phyloP scores from a whole-genome alignment of 73 alveolate genomes.

The Paramecium sexaurelia region DNA sequence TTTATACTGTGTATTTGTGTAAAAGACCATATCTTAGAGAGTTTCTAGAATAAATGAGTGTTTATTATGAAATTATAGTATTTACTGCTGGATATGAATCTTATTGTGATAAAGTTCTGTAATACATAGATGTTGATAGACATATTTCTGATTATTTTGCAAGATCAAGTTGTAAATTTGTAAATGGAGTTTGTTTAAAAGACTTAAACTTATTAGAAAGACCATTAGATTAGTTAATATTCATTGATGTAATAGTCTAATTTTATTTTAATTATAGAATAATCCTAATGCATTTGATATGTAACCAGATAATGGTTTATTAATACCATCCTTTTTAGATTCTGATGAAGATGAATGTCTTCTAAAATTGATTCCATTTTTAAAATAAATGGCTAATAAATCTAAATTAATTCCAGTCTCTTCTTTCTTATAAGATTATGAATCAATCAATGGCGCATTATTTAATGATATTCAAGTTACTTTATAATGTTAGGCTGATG shows the following conservation, averaged over 20 bases:
- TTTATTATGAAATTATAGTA: slow-evolving; percentile 12
- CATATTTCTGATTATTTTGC: slow-evolving; percentile 42
- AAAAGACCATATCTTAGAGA: background rate
- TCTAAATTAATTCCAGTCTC: background rate
- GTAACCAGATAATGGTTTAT: slow-evolving; percentile 50
- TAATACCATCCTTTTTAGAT: slow-evolving; percentile 49
- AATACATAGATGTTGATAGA: slow-evolving; percentile 40
- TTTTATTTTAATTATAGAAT: background rate
- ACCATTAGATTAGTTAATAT: slow-evolving; percentile 42
- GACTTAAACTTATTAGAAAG: slow-evolving; percentile 7
- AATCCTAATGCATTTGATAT: slow-evolving; percentile 34
- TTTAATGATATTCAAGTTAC: background rate
- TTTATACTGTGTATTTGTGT: background rate
- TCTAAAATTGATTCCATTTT: slow-evolving; percentile 2
- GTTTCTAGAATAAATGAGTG: slow-evolving; percentile 13
- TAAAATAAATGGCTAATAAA: slow-evolving; percentile 44
- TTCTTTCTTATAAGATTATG: background rate
- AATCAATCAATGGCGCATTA: background rate
- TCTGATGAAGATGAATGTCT: slow-evolving; percentile 55
- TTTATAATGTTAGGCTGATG: background rate
- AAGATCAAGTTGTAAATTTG: slow-evolving; percentile 30
- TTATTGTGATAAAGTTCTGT: slow-evolving; percentile 52
- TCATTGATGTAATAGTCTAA: background rate
- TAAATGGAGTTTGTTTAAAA: slow-evolving; percentile 32
- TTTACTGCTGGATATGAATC: slow-evolving; percentile 56